These are phyloP conservation scores for Rubroshorea leprosula DNA, from an alignment of 345 rosid species.

Conservation along the genomic window DNA sequence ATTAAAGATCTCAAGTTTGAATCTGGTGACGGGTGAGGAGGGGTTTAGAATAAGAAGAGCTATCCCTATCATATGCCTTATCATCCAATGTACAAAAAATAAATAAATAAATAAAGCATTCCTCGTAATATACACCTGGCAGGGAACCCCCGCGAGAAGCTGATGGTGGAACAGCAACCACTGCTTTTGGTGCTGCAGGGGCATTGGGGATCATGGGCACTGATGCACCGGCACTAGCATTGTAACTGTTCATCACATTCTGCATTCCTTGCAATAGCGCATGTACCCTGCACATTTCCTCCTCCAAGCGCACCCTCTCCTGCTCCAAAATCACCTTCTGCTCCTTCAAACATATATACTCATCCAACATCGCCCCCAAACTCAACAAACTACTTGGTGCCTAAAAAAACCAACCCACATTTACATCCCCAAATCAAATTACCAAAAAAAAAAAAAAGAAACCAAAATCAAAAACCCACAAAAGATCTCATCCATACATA, in stretches of 20 bases:
- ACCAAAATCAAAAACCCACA: neutral
- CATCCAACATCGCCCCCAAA: conserved; percentile 54
- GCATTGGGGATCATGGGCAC: conserved; percentile 27
- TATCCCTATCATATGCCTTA: too few relatives aligned
- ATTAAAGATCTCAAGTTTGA: too few relatives aligned
- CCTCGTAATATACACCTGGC: conserved; percentile 21
- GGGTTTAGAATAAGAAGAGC: too few relatives aligned
- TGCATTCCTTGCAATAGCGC: conserved; percentile 69
- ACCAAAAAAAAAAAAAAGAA: neutral
- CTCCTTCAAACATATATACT: conserved; percentile 66
- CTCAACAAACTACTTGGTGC: conserved; percentile 72
- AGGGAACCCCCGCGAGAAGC: conserved; percentile 24
- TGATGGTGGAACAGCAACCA: conserved; percentile 15
- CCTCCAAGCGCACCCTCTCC: conserved; percentile 54
- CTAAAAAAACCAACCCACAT: conserved; percentile 18
- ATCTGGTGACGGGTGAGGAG: too few relatives aligned
- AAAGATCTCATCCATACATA: conserved; percentile 8
- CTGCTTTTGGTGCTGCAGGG: conserved; percentile 13
- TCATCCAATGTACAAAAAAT: too few relatives aligned
- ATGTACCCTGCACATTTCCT: conserved; percentile 61
- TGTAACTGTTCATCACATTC: conserved; percentile 58
- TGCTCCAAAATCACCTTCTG: conserved; percentile 57
- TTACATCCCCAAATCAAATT: neutral
- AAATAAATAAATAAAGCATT: neutral
- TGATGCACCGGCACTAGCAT: conserved; percentile 29